phyloP scores from a whole-genome alignment of 495 filamentous ascomycete genomes.

The Penicillium maclennaniae region DNA sequence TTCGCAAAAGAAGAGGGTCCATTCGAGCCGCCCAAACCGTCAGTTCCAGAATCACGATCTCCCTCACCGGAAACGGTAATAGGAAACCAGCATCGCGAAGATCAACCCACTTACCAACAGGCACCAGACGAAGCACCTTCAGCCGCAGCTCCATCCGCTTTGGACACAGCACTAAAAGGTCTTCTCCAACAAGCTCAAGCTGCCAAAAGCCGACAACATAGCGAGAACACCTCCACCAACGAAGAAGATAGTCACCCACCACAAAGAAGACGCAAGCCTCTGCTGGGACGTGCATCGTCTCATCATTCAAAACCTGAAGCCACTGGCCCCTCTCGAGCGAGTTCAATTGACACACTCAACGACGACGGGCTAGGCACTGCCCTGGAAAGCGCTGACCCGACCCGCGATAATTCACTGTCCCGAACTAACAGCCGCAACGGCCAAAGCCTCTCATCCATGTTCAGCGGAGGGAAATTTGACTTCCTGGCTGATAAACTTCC shows the following conservation, averaged over 20 bases:
- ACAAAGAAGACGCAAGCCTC: conserved; percentile 35
- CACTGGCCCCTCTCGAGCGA: conserved; percentile 40
- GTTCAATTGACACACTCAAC: conserved; percentile 54
- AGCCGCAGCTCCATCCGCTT: conserved; percentile 22
- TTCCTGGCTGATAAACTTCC: conserved; percentile 23
- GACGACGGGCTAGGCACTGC: conserved; percentile 49
- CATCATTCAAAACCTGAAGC: conserved; percentile 24
- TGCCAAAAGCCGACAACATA: conserved; percentile 29
- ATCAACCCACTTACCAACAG: conserved; percentile 11
- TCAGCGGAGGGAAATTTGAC: conserved; percentile 33
- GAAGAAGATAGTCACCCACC: conserved; percentile 16
- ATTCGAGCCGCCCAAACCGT: conserved; percentile 26
- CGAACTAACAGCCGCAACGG: conserved; percentile 23
- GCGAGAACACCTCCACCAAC: conserved; percentile 11
- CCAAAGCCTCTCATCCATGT: conserved; percentile 32
- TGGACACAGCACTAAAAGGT: conserved; percentile 38
- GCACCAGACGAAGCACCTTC: conserved; percentile 11
- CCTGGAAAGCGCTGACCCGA: conserved; percentile 33
- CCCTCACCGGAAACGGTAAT: conserved; percentile 15
- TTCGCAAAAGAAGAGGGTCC: conserved; percentile 24
- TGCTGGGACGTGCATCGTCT: conserved; percentile 49
- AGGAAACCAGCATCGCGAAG: conserved; percentile 5
- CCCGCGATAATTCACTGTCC: conserved; percentile 28
- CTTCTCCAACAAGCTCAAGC: conserved; percentile 42
- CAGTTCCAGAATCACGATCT: conserved; percentile 29